A percentile compares a stretch with the other conserved stretches of the same genome.
phyloP scores from a whole-genome alignment of 140 eudicot genomes.

The Flaveria floridana region DNA sequence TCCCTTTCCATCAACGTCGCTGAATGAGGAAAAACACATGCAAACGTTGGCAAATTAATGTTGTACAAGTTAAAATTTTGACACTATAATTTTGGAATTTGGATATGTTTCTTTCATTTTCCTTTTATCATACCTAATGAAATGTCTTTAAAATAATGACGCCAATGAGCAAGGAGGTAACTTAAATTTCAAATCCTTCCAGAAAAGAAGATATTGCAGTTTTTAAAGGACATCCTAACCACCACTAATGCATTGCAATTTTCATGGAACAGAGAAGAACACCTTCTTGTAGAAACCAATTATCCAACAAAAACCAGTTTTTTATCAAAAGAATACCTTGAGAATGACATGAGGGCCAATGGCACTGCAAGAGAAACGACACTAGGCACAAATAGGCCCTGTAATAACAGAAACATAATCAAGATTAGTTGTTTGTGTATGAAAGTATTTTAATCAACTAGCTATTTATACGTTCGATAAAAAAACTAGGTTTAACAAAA shows the following conservation, averaged over 20 bases:
- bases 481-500: background rate
- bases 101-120: background rate
- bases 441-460: background rate
- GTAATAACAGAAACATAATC: constrained; percentile 27
- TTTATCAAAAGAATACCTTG: constrained; percentile 51
- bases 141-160: background rate
- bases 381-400: constrained; percentile 72
- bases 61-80: background rate
- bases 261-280: background rate
- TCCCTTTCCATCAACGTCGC: constrained; percentile 81
- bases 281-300: background rate
- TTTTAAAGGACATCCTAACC: too few species aligned
- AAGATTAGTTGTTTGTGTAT: background rate
- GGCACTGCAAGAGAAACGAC: constrained; percentile 88
- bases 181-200: background rate
- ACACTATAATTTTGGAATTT: background rate
- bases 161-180: background rate
- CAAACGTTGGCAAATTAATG: background rate
- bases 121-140: background rate
- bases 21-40: constrained; percentile 32
- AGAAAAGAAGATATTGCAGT: background rate
- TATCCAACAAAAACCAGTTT: background rate
- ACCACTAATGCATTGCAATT: background rate
- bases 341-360: constrained; percentile 85
- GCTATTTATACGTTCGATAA: constrained; percentile 5